Evolutionary conservation across 306 rosid genomes (phyloP).

Genomic region (Vigna trinervia): DNA sequence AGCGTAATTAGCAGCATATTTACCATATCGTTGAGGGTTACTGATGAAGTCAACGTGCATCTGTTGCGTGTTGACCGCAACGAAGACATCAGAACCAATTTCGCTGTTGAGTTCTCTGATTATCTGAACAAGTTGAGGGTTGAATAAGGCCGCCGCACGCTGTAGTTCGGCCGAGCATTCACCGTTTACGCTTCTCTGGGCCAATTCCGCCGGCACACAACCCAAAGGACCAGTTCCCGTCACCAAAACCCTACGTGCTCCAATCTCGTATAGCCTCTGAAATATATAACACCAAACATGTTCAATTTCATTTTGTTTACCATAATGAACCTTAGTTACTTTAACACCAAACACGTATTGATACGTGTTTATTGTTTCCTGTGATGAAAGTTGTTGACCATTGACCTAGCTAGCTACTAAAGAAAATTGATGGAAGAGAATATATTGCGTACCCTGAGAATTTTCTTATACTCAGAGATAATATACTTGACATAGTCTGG

Average conservation of each 20-base stretch:
- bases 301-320: too few species aligned
- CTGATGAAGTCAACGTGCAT: slow-evolving; percentile 52
- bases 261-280: slow-evolving; percentile 62
- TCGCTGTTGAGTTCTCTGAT: slow-evolving; percentile 52
- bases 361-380: too few species aligned
- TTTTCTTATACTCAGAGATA: slow-evolving; percentile 66
- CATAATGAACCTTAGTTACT: too few species aligned
- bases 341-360: too few species aligned
- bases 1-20: background rate
- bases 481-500: slow-evolving; percentile 67
- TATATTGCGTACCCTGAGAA: slow-evolving; percentile 51
- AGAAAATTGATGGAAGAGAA: too few species aligned
- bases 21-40: slow-evolving; percentile 66
- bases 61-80: slow-evolving; percentile 61
- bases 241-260: slow-evolving; percentile 78
- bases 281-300: background rate
- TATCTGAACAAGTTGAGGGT: slow-evolving; percentile 70
- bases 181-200: slow-evolving; percentile 57
- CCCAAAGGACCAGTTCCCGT: slow-evolving; percentile 93
- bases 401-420: too few species aligned
- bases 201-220: slow-evolving; percentile 90
- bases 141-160: slow-evolving; percentile 62
- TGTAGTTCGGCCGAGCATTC: slow-evolving; percentile 64
- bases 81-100: slow-evolving; percentile 63
- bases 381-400: too few species aligned